Conservation (phyloP, 257 asterid genomes). For the Asclepias syriaca region DNA sequence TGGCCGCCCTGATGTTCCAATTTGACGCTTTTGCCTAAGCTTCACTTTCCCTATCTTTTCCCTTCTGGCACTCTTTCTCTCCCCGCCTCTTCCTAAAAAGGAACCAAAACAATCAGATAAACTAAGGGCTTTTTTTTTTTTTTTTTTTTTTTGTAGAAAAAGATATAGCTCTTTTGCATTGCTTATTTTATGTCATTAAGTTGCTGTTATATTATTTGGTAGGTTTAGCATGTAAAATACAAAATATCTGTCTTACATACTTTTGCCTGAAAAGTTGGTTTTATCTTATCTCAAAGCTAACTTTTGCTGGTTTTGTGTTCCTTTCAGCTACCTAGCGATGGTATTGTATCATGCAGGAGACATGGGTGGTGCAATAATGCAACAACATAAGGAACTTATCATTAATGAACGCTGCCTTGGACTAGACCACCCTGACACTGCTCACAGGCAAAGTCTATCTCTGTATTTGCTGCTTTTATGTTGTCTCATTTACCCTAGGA, state of each 20-base stretch:
- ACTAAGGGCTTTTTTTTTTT: background rate
- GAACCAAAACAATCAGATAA: background rate
- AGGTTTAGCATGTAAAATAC: background rate
- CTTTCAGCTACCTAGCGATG: constrained; percentile 87
- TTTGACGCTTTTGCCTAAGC: background rate
- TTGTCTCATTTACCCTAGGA: background rate
- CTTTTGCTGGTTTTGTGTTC: background rate
- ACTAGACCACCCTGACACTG: constrained; percentile 96
- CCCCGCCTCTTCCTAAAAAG: too few species aligned
- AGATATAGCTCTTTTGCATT: background rate
- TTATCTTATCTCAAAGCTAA: background rate
- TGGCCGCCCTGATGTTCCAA: background rate
- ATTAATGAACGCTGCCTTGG: constrained; percentile 99
- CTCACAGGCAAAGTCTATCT: constrained; percentile 61
- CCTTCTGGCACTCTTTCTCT: background rate
- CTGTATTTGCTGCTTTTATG: constrained; percentile 1
- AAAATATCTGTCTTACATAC: background rate
- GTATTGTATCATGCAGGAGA: constrained; percentile 98
- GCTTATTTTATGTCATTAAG: background rate
- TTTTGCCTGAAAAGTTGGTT: background rate
- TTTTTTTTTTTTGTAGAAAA: background rate
- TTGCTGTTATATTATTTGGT: background rate
- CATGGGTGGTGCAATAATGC: constrained; percentile 94
- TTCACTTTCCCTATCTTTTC: background rate
- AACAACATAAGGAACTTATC: constrained; percentile 95